Conservation (phyloP, 768 basidiomycete species). For the Suillus paluster region DNA sequence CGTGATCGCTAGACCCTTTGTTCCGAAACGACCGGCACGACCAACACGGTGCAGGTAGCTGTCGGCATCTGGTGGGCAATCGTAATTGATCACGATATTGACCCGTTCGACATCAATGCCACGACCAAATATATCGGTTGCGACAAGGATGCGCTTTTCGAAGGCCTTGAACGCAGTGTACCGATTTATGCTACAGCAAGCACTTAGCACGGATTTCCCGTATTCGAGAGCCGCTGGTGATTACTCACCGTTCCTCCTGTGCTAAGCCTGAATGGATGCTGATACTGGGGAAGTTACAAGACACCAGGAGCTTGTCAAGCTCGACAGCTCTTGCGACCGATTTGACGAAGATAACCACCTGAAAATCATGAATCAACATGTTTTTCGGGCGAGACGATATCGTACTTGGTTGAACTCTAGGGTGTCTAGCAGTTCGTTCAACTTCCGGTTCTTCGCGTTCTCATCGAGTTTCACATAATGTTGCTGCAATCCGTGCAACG, state of each 20-base stretch:
- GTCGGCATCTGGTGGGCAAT: constrained; percentile 96
- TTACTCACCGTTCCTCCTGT: constrained; percentile 91
- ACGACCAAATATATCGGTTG: constrained; percentile 98
- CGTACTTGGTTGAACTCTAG: constrained; percentile 97
- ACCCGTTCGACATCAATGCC: constrained; percentile 99
- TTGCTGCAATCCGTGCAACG: constrained; percentile 97
- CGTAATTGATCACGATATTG: constrained; percentile 99
- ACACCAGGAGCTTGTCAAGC: constrained; percentile 92
- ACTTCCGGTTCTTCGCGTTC: constrained; percentile 92
- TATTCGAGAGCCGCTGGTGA: not conserved
- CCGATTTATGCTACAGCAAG: constrained; percentile 75
- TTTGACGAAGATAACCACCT: constrained; percentile 99
- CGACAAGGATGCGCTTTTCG: constrained; percentile 98
- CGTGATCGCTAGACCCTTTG: constrained; percentile 97
- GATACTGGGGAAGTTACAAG: constrained; percentile 98
- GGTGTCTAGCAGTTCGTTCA: constrained; percentile 93
- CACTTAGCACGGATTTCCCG: not conserved
- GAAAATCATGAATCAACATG: not conserved
- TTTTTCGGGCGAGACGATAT: not conserved
- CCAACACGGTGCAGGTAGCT: constrained; percentile 99
- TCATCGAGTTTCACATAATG: constrained; percentile 98
- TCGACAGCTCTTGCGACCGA: constrained; percentile 97
- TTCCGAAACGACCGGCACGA: constrained; percentile 99
- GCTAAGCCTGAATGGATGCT: constrained; percentile 93
- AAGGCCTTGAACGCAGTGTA: constrained; percentile 99